These are phyloP conservation scores for Penicillium sp. DNA, from an alignment of 2,329 filamentous ascomycete species.

Conservation along the genomic window DNA sequence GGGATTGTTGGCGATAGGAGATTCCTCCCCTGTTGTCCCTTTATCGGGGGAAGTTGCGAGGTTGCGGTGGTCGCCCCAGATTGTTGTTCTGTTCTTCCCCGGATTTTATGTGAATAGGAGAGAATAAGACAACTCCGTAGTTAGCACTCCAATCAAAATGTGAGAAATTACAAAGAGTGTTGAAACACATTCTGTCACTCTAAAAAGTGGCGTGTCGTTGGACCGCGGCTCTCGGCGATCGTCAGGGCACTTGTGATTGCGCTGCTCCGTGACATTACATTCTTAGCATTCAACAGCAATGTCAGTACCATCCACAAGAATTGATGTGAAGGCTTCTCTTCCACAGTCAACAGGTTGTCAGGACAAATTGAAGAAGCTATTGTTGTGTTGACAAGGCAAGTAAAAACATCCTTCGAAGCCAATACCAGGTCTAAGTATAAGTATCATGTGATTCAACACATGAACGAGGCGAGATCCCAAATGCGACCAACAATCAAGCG, in stretches of 20 bases:
- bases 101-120: neutral
- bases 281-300: neutral
- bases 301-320: too few species aligned
- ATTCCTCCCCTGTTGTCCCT: slow-evolving; percentile 2
- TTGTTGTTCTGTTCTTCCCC: slow-evolving; percentile 3
- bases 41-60: neutral
- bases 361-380: too few species aligned
- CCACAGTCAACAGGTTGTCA: too few species aligned
- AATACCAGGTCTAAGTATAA: too few species aligned
- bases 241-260: slow-evolving; percentile 31
- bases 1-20: neutral
- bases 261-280: neutral
- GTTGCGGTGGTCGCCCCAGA: neutral
- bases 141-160: neutral
- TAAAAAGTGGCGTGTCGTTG: slow-evolving; percentile 25
- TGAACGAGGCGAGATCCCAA: too few species aligned
- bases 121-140: too few species aligned
- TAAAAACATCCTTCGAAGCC: too few species aligned
- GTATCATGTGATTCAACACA: too few species aligned
- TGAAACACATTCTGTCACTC: neutral
- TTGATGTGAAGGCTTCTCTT: too few species aligned
- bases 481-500: too few species aligned
- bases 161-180: neutral
- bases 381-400: too few species aligned
- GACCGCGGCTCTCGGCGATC: slow-evolving; percentile 35